A percentile compares a stretch with the other conserved stretches of the same genome.
These are phyloP conservation scores for Ceratocystis smalleyi DNA, from an alignment of 2,329 filamentous ascomycete genomes.

Conservation along the genomic window DNA sequence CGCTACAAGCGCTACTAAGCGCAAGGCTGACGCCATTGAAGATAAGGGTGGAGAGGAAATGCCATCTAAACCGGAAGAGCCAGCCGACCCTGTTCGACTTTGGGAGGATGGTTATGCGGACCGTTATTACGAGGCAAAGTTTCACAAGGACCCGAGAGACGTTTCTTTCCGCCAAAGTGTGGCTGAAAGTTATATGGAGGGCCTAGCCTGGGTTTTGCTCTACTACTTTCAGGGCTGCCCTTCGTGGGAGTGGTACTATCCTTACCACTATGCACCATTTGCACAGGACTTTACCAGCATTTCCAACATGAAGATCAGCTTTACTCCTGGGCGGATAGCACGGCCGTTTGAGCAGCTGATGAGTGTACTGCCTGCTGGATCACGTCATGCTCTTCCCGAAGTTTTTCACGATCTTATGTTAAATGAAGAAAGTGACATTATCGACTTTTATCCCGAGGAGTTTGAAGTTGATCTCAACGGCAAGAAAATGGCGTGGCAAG, in stretches of 20 bases:
- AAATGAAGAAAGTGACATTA: conserved; percentile 72
- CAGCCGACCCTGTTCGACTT: conserved; percentile 67
- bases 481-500: conserved; percentile 98
- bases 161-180: conserved; percentile 78
- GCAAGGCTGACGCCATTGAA: conserved; percentile 59
- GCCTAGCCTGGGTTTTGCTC: conserved; percentile 81
- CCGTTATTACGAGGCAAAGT: conserved; percentile 95
- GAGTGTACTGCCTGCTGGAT: conserved; percentile 89
- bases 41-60: conserved; percentile 36
- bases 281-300: conserved; percentile 86
- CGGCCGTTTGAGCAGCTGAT: conserved; percentile 93
- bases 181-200: conserved; percentile 81
- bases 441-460: conserved; percentile 93
- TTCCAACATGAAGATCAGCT: conserved; percentile 60
- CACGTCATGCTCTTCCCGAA: conserved; percentile 75
- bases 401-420: conserved; percentile 87
- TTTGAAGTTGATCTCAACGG: conserved; percentile 90
- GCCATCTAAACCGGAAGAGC: conserved; percentile 43
- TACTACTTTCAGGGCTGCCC: conserved; percentile 98
- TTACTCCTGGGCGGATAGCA: conserved; percentile 73
- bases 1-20: conserved; percentile 38
- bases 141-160: conserved; percentile 66
- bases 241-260: conserved; percentile 98
- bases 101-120: conserved; percentile 96
- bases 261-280: conserved; percentile 95